Percentiles rank a stretch among this genome's conserved stretches.
These are phyloP conservation scores for Boletellus deceptivus DNA, from an alignment of 1,284 basidiomycete genomes.

Conservation along the genomic window DNA sequence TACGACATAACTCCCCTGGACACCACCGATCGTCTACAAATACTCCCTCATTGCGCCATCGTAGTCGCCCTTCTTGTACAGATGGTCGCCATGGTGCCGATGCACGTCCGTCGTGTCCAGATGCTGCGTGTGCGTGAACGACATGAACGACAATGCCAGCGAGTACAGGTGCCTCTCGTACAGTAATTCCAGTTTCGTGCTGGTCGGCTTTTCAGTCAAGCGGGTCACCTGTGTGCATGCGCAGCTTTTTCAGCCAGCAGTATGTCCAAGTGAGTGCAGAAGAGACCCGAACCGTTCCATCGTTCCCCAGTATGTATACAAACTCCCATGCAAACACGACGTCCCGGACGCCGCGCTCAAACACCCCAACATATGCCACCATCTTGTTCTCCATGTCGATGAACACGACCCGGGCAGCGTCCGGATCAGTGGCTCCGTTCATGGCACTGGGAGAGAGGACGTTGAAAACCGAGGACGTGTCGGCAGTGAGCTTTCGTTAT, in stretches of 20 bases:
- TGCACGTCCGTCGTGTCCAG: conserved; percentile 86
- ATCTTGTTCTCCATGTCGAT: conserved; percentile 95
- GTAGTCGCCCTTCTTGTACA: conserved; percentile 90
- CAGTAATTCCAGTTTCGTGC: conserved; percentile 77
- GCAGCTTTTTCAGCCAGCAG: no score
- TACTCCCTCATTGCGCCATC: conserved; percentile 94
- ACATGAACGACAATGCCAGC: conserved; percentile 71
- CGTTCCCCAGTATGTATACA: conserved; percentile 74
- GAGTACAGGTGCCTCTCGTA: conserved; percentile 75
- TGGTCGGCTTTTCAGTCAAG: conserved; percentile 77
- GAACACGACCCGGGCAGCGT: conserved; percentile 84
- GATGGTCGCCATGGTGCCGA: conserved; percentile 86
- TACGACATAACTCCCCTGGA: conserved; percentile 95
- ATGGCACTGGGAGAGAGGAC: conserved; percentile 70
- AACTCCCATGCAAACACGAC: conserved; percentile 79
- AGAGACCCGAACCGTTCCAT: conserved; percentile 58
- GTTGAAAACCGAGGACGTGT: conserved; percentile 47
- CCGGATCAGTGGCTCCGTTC: conserved; percentile 44
- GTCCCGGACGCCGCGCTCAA: conserved; percentile 76
- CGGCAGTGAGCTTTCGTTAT: conserved; percentile 24
- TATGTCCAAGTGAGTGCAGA: no score
- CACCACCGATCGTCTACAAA: conserved; percentile 83
- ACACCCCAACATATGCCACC: conserved; percentile 79
- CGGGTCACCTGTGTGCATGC: conserved; percentile 53
- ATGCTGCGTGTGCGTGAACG: conserved; percentile 76